Evolutionary conservation across 495 filamentous ascomycete species (phyloP).

Genomic region (Lophium mytilinum): DNA sequence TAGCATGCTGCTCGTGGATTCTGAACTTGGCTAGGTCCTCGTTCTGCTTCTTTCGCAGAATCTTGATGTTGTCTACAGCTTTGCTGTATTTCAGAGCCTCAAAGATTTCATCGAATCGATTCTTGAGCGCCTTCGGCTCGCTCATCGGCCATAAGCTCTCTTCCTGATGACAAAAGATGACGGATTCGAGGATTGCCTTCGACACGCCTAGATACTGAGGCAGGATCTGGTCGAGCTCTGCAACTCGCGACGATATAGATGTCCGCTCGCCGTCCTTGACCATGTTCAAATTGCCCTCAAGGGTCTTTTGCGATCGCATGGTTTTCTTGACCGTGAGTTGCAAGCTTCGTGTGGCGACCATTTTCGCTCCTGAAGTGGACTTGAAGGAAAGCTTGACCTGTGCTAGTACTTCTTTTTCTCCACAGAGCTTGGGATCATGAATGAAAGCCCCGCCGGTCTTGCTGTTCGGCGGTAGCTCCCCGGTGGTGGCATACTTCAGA

Average conservation of each 20-base stretch:
- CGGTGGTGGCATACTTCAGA: slow-evolving; percentile 95
- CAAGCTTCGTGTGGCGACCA: slow-evolving; percentile 73
- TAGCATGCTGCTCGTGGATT: slow-evolving; percentile 64
- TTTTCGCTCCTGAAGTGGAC: slow-evolving; percentile 60
- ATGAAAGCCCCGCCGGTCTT: slow-evolving; percentile 85
- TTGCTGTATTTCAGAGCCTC: slow-evolving; percentile 95
- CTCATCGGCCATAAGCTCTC: slow-evolving; percentile 98
- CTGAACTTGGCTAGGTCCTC: slow-evolving; percentile 63
- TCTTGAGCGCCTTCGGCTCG: slow-evolving; percentile 74
- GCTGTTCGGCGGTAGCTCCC: slow-evolving; percentile 87
- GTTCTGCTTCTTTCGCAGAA: slow-evolving; percentile 71
- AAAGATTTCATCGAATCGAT: slow-evolving; percentile 94
- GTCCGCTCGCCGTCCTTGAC: slow-evolving; percentile 73
- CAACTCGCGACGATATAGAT: slow-evolving; percentile 65
- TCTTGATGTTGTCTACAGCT: slow-evolving; percentile 88
- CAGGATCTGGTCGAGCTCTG: slow-evolving; percentile 73
- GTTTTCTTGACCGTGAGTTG: slow-evolving; percentile 82
- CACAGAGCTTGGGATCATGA: slow-evolving; percentile 85
- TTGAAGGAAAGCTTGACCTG: slow-evolving; percentile 87
- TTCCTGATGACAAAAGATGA: slow-evolving; percentile 98
- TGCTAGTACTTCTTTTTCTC: slow-evolving; percentile 83
- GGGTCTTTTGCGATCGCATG: slow-evolving; percentile 60
- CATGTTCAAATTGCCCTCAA: slow-evolving; percentile 70
- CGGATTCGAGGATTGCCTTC: slow-evolving; percentile 77
- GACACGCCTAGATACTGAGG: slow-evolving; percentile 86